Evolutionary conservation across 1,139 yeast species (phyloP), one percentile per base, ranked within the genome.

Genomic region (Pichia sp.): DNA sequence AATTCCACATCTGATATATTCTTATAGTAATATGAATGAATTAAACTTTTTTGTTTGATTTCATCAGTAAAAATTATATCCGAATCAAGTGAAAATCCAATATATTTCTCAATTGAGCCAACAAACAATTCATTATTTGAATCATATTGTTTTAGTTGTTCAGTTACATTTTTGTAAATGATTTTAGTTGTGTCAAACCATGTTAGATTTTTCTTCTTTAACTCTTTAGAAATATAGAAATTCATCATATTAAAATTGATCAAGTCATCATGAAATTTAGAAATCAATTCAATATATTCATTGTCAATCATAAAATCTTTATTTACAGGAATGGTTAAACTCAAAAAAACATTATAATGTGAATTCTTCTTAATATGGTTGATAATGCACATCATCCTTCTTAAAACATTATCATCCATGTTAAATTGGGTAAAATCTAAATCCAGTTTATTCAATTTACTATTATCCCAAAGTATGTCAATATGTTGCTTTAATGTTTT

Each of bases 391-490:
- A 51, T 12, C 7, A 47, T 37, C 32, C 46, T 47, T 24, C 29
- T 32, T 6, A 53, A 15, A 7, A 53, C 35, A 2, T 35, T 36
- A 20, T 42, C 27, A 1, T 41, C 39, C 15, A 46, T 40, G n/a
- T 40, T 47, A 32, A 47, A 45, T 18, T 49, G 53, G 4, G 54
- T 45, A 32, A 53, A 53, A 37, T 53, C 54, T 16, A 53, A 41
- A 44, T 53, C 47, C 3, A 53, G 20, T n/a, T 53, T 48, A 22
- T 44, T 18, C 5, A 49, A 34, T 36, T 45, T 47, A 23, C 43
- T 43, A 30, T 50, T 50, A 3, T 43, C 47, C 43, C 45, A 45
- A n/a, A 50, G 24, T 4, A 50, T 50, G 34, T 50, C 51, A 6
- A 50, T 9, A 29, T 50, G 49, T 3, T 48, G 40, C 20, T 41